A percentile compares a stretch with the other conserved stretches of the same genome.
Conservation (phyloP, 2,329 filamentous ascomycete genomes). For the Orbilia blumenaviensis region DNA sequence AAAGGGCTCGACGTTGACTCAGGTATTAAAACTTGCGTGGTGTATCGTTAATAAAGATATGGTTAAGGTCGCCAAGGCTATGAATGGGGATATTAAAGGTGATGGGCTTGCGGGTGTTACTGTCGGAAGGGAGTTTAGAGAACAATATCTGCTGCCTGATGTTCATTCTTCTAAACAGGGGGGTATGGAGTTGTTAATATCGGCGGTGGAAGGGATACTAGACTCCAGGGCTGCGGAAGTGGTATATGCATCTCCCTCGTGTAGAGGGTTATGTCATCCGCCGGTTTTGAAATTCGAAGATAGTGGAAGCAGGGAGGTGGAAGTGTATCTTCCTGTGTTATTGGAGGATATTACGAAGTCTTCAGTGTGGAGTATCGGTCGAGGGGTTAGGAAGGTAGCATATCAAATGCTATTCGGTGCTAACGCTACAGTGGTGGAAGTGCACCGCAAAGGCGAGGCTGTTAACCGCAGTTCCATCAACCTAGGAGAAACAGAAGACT, state of each 20-base stretch:
- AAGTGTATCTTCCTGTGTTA: constrained; percentile 29
- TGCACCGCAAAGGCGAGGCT: constrained; percentile 13
- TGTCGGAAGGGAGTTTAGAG: constrained; percentile 1
- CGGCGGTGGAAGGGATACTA: not conserved
- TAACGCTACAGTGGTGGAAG: not conserved
- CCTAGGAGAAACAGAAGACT: too few species aligned
- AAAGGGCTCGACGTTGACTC: too few species aligned
- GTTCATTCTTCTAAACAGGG: too few species aligned
- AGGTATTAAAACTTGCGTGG: constrained; percentile 25
- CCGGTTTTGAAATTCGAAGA: not conserved
- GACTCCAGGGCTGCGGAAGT: constrained; percentile 39
- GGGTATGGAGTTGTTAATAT: not conserved
- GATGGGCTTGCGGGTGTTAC: not conserved
- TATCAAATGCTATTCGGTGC: constrained; percentile 13
- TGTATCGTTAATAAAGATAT: not conserved
- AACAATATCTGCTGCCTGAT: constrained; percentile 28
- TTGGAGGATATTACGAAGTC: constrained; percentile 24
- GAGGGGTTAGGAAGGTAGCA: not conserved
- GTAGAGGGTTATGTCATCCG: not conserved
- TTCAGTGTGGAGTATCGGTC: constrained; percentile 28
- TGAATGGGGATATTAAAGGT: not conserved
- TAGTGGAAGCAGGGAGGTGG: not conserved
- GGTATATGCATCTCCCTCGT: constrained; percentile 21
- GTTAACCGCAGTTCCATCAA: not conserved
- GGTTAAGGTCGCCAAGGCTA: not conserved